Evolutionary conservation across 1,284 basidiomycete genomes (phyloP), one percentile per base, ranked within the genome.

Genomic region (Boletus sp.): DNA sequence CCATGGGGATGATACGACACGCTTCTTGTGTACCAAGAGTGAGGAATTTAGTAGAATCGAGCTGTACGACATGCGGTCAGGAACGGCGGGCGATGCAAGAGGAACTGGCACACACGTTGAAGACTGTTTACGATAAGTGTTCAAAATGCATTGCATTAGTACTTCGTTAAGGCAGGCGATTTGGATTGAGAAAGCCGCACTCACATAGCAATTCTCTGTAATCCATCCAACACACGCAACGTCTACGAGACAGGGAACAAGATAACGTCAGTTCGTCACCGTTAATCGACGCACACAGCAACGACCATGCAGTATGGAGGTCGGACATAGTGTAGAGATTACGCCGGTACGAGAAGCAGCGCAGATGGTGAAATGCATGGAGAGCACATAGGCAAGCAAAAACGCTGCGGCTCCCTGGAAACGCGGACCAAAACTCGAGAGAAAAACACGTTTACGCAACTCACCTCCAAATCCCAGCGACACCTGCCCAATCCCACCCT

Each of bases 401-500:
- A 13, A 12, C 26, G 22, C 3, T 22, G 22, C 22, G 22, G 22
- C 22, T 22, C 22, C 22, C 22, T 22, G 22, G 22, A 4, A n/a
- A n/a, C n/a, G n/a, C n/a, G n/a, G n/a, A n/a, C n/a, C n/a, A n/a
- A n/a, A n/a, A n/a, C n/a, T n/a, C n/a, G n/a, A n/a, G n/a, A 22
- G 22, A 8, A 29, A 25, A 38, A 25, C 3, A 33, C 22, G 13
- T 25, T 22, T 14, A 43, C 72, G 9, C 3, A 8, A 61, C 68
- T 44, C 49, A 78, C 78, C 72, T 70, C 78, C 78, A 81, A 40
- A 72, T 64, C 14, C 80, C 80, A 38, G 67, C 61, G 4, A 71
- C 75, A 6, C 78, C 80, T 2, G 80, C 80, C 79, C 79, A 81
- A 54, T 81, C 79, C 72, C 76, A 77, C 2, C 77, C 75, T 12